Base-by-base conservation (phyloP, 2,329 filamentous ascomycete species). In the Ceratocystis papillata region DNA sequence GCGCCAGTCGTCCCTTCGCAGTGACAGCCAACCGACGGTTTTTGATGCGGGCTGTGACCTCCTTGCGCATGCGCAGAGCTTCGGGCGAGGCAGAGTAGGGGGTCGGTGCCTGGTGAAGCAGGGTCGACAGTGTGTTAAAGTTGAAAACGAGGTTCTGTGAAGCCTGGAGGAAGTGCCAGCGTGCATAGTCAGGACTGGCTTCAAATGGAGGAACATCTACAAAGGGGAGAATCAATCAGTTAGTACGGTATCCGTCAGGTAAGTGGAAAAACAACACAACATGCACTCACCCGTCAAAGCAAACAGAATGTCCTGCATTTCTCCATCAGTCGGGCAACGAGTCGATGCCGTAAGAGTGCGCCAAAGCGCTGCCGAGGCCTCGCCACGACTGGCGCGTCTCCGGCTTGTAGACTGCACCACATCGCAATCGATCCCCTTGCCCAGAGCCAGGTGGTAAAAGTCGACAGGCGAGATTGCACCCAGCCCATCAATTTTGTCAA, bases 251-350 rank as follows among this genome's bases (percentile, higher is more conserved):
- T 25, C 25, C 48, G 57, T 17, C 5, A 25, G 25, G 2, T 15
- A 37, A 15, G 17, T 5, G 5, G 50, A 4, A 25, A 15, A 33
- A 5, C 3, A 30, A 45, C 15, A 41, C 53, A 30, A n/a, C 2
- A 22, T n/a, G n/a, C 50, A 62, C 57, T 67, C 50, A 67, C 66
- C 45, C 2, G 59, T 15, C 20, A 67, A 50, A 15, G 33, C 63
- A 62, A 65, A 67, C 37, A 67, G 20, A 8, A 67, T 62, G 10
- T 67, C 66, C 53, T 67, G 66, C 20, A 65, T n/a, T 22, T 67
- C 63, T 6, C 53, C 45, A 8, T 46, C 57, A 5, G 55, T 65
- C 17, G 66, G 66, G 15, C 20, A 60, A 2, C 61, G 17, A 4
- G 63, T 65, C 12, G 66, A 67, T 17, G 66, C 60, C 41, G 48